Percentiles rank a stretch among this genome's conserved stretches.
Conservation (phyloP, 208 protist species). For the Wallacemonas rigidus region DNA sequence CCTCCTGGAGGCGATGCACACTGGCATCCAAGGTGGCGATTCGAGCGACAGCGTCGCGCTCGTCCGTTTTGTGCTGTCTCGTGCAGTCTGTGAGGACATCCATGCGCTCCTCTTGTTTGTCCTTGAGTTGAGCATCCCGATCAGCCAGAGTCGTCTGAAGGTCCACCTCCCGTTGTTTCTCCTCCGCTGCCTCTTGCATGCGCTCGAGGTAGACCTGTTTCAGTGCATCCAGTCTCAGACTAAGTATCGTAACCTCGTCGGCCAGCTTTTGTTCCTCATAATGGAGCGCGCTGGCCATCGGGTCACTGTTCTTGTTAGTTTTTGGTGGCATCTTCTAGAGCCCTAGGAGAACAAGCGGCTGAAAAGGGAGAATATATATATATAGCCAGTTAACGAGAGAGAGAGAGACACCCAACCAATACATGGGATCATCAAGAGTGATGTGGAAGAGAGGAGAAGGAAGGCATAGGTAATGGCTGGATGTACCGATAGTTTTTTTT, state of each 20-base stretch:
- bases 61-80: conserved; percentile 83
- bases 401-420: too few relatives aligned
- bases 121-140: conserved; percentile 33
- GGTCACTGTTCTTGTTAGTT: conserved; percentile 26
- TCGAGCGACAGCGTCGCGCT: conserved; percentile 57
- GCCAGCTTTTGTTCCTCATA: conserved; percentile 71
- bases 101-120: conserved; percentile 49
- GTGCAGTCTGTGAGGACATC: conserved; percentile 87
- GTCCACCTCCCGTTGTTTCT: conserved; percentile 44
- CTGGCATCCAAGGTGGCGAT: conserved; percentile 57
- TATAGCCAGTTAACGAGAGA: too few relatives aligned
- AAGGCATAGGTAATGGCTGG: too few relatives aligned
- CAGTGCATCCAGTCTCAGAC: conserved; percentile 58
- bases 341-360: too few relatives aligned
- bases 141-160: conserved; percentile 30
- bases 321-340: conserved; percentile 24
- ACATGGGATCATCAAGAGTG: too few relatives aligned
- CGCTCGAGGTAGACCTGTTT: conserved; percentile 58
- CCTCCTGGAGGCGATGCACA: conserved; percentile 60
- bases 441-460: too few relatives aligned
- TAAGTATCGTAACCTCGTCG: conserved; percentile 57
- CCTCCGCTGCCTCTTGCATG: conserved; percentile 43
- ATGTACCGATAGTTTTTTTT: too few relatives aligned
- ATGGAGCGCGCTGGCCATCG: conserved; percentile 29
- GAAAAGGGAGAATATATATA: neutral